A percentile compares a stretch with the other conserved stretches of the same genome.
These are phyloP conservation scores for Diaporthe aspalathi DNA, from an alignment of 2,329 filamentous ascomycete genomes.

Conservation along the genomic window DNA sequence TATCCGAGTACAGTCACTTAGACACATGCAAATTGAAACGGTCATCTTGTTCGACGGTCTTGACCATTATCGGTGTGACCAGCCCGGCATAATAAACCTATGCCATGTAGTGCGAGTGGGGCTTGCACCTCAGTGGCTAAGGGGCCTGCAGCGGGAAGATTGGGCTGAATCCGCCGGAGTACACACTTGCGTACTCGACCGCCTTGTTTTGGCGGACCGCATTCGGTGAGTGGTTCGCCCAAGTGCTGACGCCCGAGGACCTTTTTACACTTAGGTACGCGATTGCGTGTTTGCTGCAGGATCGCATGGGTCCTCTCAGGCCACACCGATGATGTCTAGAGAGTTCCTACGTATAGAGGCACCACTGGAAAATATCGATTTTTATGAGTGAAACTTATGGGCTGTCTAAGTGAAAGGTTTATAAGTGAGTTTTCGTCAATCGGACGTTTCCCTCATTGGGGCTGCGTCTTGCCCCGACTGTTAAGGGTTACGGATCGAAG, in stretches of 20 bases:
- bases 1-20: not conserved
- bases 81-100: not conserved
- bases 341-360: not conserved
- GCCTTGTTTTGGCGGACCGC: not conserved
- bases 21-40: not conserved
- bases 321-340: not conserved
- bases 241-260: not conserved
- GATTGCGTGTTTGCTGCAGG: not conserved
- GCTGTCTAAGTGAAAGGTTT: too few relatives aligned
- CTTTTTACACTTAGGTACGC: not conserved
- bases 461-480: too few relatives aligned
- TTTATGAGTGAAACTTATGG: too few relatives aligned
- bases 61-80: not conserved
- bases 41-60: not conserved
- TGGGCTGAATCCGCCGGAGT: slow-evolving; percentile 2
- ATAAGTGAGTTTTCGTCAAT: too few relatives aligned
- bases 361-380: not conserved
- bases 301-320: not conserved
- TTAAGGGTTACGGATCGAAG: too few relatives aligned
- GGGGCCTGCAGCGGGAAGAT: not conserved
- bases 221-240: not conserved
- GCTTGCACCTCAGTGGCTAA: not conserved
- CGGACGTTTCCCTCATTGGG: too few relatives aligned
- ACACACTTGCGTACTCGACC: slow-evolving; percentile 3
- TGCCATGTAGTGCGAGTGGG: not conserved